These are phyloP conservation scores for Picea glauca DNA, from an alignment of 75 land plant genomes.

Conservation along the genomic window DNA sequence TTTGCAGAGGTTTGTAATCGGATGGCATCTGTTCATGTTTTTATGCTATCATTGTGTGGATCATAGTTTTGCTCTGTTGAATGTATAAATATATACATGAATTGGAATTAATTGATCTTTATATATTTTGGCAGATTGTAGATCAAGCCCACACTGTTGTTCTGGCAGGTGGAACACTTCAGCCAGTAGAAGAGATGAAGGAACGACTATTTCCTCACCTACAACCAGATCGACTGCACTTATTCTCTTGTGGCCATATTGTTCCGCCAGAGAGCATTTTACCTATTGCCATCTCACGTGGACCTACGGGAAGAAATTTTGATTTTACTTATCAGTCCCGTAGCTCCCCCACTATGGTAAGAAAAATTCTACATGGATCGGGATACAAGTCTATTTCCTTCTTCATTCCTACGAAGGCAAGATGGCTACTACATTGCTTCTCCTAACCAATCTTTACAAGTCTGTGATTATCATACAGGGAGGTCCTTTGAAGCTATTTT, in stretches of 20 bases:
- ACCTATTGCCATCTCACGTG: conserved; percentile 73
- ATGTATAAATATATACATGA: neutral
- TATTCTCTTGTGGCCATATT: conserved; percentile 92
- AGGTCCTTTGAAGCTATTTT: neutral
- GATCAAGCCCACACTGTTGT: conserved; percentile 81
- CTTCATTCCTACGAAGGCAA: neutral
- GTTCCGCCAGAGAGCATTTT: conserved; percentile 90
- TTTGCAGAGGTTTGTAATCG: conserved; percentile 66
- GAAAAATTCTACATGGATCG: neutral
- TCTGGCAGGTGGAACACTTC: conserved; percentile 94
- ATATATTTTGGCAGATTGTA: conserved; percentile 44
- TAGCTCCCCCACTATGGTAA: conserved; percentile 66
- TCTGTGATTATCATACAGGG: neutral
- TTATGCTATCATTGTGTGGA: neutral
- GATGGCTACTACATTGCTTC: neutral
- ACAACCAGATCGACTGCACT: conserved; percentile 44
- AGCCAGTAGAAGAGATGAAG: conserved; percentile 88
- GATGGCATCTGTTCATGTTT: neutral
- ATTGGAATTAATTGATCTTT: neutral
- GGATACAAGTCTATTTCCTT: neutral
- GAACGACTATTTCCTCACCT: conserved; percentile 81
- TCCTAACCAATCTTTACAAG: neutral
- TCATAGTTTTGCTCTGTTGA: neutral
- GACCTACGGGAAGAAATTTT: conserved; percentile 78
- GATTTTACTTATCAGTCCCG: conserved; percentile 88